Conservation (phyloP, 2,329 filamentous ascomycete species). For the Trichoderma asperellum region DNA sequence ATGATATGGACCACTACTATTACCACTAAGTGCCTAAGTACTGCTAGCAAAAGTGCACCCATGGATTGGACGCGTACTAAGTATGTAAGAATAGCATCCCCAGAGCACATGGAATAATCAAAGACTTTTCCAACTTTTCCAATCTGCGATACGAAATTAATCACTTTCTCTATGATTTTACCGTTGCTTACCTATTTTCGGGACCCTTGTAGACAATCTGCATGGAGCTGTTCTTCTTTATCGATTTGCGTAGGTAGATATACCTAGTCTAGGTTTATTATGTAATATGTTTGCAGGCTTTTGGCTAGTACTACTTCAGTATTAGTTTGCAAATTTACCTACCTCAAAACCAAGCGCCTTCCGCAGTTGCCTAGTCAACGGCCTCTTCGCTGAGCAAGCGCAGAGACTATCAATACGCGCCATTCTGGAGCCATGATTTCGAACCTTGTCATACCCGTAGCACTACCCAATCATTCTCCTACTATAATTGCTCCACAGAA, state of each 20-base stretch:
- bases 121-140: too few relatives aligned
- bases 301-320: not conserved
- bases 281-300: not conserved
- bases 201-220: not conserved
- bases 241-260: not conserved
- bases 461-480: not conserved
- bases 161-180: not conserved
- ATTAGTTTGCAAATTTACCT: not conserved
- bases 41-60: not conserved
- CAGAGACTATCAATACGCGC: slow-evolving; percentile 4
- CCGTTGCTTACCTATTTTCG: not conserved
- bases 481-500: not conserved
- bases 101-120: not conserved
- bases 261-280: not conserved
- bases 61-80: not conserved
- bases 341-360: not conserved
- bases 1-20: not conserved
- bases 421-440: not conserved
- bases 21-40: too few relatives aligned
- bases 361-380: slow-evolving; percentile 12
- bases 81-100: not conserved
- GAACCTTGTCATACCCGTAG: not conserved
- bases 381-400: not conserved
- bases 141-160: not conserved
- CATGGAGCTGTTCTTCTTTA: not conserved